Evolutionary conservation across 164 flowering plant genomes (phyloP), one percentile per base, ranked within the genome.

Genomic region (Vitis rupestris): DNA sequence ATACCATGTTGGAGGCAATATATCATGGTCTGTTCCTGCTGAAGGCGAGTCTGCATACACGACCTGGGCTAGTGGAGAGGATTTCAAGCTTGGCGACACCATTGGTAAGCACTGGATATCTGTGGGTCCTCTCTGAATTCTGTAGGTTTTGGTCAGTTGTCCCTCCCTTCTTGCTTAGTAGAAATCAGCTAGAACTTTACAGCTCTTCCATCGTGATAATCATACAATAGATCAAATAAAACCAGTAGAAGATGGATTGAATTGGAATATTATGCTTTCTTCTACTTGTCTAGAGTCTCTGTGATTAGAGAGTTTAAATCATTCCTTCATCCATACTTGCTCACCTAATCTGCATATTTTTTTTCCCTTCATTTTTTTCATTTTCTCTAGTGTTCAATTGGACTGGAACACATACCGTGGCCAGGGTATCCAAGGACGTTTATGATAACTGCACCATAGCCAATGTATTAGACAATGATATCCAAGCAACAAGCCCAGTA

Each of bases 391-490:
- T 65, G 2, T 74, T 74, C 70, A 64, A 17, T 17, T 74, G 68
- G 60, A 50, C 29, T 3, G 72, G 66, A 44, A 47, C 1, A 1
- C 77, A 76, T 49, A 60, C 59, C 3, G 75, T 66, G 27, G 72
- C 70, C 3, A 47, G 53, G 14, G 75, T 72, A 11, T 9, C 70
- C 29, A 67, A 64, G 23, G 54, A 54, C 2, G 63, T 23, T 1
- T 76, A 53, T 10, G 75, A 66, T 12, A 53, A 47, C 51, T 80
- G 80, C 74, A 63, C 63, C 9, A 47, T 23, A 15, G 1, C 15
- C 4, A 27, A 37, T 37, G 44, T 37, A 6, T 37, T 37, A 37
- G 44, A 0, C 44, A 37, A 3, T 37, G 44, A 37, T 0, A n/a
- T 48, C 27, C 10, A 4, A 2, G 8, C 63, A 49, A 55, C 15